phyloP scores from a whole-genome alignment of 257 asterid species.

The Haberlea rhodopensis region DNA sequence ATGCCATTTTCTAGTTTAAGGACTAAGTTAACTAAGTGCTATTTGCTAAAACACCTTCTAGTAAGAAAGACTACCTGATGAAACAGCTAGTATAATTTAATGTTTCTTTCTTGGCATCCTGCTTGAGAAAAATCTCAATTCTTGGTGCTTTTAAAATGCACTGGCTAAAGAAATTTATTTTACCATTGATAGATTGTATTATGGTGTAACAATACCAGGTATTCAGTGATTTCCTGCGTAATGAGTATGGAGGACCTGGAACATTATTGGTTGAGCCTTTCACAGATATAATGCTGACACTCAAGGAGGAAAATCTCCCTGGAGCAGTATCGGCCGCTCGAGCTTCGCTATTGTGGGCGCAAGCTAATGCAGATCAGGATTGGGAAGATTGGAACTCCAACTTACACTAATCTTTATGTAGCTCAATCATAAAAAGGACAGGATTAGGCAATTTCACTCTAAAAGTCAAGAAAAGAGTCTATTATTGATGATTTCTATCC shows the following conservation, averaged over 20 bases:
- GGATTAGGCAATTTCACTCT: not conserved
- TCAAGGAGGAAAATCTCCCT: slow-evolving; percentile 52
- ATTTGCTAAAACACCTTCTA: too few species aligned
- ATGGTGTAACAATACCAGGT: slow-evolving; percentile 39
- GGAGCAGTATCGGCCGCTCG: slow-evolving; percentile 69
- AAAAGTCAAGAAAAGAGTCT: too few species aligned
- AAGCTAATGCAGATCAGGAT: slow-evolving; percentile 51
- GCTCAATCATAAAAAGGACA: too few species aligned
- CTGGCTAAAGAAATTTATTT: not conserved
- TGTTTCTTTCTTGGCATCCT: too few species aligned
- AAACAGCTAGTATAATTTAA: too few species aligned
- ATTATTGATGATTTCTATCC: too few species aligned
- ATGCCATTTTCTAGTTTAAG: too few species aligned
- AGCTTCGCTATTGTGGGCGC: slow-evolving; percentile 64
- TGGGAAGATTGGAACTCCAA: slow-evolving; percentile 61
- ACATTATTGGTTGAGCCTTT: slow-evolving; percentile 67
- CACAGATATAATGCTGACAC: slow-evolving; percentile 61
- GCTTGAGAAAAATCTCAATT: not conserved
- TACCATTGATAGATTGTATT: not conserved
- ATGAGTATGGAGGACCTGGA: slow-evolving; percentile 75
- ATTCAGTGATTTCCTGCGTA: slow-evolving; percentile 51
- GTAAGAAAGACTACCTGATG: too few species aligned
- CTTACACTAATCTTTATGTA: slow-evolving; percentile 19
- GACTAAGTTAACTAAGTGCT: too few species aligned
- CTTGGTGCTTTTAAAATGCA: not conserved